Conservation (phyloP, 257 asterid genomes). For the Plectranthus barbatus region DNA sequence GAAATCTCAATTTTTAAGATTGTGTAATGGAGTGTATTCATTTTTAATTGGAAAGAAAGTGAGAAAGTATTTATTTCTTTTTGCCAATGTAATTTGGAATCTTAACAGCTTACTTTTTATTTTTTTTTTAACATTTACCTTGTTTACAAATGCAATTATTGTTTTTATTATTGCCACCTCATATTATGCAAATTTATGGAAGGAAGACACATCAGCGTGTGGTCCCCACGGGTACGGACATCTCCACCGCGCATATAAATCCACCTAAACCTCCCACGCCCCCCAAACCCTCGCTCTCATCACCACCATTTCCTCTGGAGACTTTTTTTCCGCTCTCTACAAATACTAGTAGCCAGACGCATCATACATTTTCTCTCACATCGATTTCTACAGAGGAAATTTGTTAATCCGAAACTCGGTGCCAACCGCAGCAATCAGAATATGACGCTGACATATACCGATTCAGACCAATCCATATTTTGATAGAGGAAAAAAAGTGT, state of each 20-base stretch:
- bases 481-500: background rate
- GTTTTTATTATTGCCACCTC: constrained; percentile 2
- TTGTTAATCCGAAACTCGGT: constrained; percentile 11
- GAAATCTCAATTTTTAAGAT: too few relatives aligned
- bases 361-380: constrained; percentile 9
- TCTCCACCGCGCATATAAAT: constrained; percentile 34
- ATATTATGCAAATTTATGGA: background rate
- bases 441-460: constrained; percentile 8
- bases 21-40: too few relatives aligned
- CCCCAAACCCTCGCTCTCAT: constrained; percentile 40
- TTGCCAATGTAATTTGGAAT: background rate
- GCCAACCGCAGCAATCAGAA: constrained; percentile 8
- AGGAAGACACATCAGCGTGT: constrained; percentile 15
- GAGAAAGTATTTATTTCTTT: background rate
- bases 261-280: constrained; percentile 31
- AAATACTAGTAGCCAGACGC: background rate
- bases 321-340: constrained; percentile 11
- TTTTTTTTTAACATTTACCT: background rate
- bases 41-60: too few relatives aligned
- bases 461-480: constrained; percentile 10
- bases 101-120: too few relatives aligned
- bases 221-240: constrained; percentile 42
- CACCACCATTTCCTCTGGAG: constrained; percentile 18
- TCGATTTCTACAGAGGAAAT: background rate
- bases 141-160: background rate